Evolutionary conservation across 805 yeast species (phyloP).

Genomic region (Ogataea degrootiae): DNA sequence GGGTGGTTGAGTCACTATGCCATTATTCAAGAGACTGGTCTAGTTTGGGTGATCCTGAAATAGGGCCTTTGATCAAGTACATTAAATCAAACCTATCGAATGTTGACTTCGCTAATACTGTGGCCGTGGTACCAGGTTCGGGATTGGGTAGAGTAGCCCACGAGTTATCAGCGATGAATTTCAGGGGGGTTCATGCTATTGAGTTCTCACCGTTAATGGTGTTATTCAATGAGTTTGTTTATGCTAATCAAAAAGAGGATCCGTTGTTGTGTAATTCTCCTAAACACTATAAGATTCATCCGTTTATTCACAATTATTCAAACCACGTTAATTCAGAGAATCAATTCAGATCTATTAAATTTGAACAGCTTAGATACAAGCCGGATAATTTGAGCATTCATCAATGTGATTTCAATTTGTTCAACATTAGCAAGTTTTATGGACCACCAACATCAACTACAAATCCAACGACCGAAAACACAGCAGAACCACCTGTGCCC

Average conservation of each 20-base stretch:
- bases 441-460: not conserved
- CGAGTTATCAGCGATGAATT: constrained; percentile 42
- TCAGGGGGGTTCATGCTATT: constrained; percentile 54
- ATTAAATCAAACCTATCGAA: constrained; percentile 38
- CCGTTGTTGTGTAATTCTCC: constrained; percentile 1
- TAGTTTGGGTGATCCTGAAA: constrained; percentile 38
- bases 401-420: constrained; percentile 62
- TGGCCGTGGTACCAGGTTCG: constrained; percentile 78
- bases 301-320: constrained; percentile 63
- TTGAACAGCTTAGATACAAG: constrained; percentile 26
- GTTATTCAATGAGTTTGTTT: constrained; percentile 57
- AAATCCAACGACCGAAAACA: not conserved
- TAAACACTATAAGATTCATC: constrained; percentile 31
- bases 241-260: constrained; percentile 21
- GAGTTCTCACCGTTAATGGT: constrained; percentile 79
- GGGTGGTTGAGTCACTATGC: constrained; percentile 65
- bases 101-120: constrained; percentile 30
- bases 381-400: constrained; percentile 46
- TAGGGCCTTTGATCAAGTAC: constrained; percentile 50
- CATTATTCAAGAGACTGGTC: constrained; percentile 84
- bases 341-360: constrained; percentile 45
- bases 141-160: constrained; percentile 80
- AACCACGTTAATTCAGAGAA: constrained; percentile 46
- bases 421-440: constrained; percentile 30
- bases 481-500: not conserved